Evolutionary conservation across 192 early-diverging fungal species (phyloP), one percentile per base, ranked within the genome.

Genomic region (Gaertneriomyces sp.): DNA sequence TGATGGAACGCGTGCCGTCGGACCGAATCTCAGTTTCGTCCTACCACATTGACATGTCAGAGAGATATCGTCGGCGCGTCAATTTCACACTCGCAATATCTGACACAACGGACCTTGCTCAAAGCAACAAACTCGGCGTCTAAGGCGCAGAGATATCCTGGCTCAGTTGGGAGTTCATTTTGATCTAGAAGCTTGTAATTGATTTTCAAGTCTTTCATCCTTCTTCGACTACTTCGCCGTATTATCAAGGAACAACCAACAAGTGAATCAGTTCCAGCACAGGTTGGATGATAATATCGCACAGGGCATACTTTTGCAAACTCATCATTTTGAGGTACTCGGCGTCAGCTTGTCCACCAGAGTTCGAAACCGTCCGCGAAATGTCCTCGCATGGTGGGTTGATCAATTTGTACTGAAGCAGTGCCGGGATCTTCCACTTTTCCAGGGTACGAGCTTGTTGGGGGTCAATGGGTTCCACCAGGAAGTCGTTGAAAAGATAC

Each of bases 101-200:
- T 17, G 20, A 51, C 49, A 4, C 6, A 51, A 51, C 49, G 5
- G 4, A 81, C 82, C 59, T 80, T 83, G 42, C 64, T 76, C 19
- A 95, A 70, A 5, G 92, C 88, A 3, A 98, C 94, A 84, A 97
- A 98, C 76, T 98, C 96, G 3, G 94, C 93, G 72, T 98, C 96
- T 47, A 98, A 85, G 3, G 95, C 90, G 20, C 88, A 83, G 8
- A 92, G 63, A 53, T 84, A 87, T 5, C 85, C 89, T 14, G 84
- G 74, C 45, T 72, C 46, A 5, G 49, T 78, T 17, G 86, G 82
- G 58, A 90, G 79, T 61, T 93, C 91, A 1, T 84, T 75, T 2
- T 63, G 74, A 4, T 60, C 60, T 17, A 93, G 64, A 7, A 83
- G 56, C 46, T 81, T 74, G 66, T 82, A 82, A 16, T 12, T 42